A percentile compares a stretch with the other conserved stretches of the same genome.
Evolutionary conservation across 1,139 yeast species (phyloP).

Genomic region (Candida gigantensis): DNA sequence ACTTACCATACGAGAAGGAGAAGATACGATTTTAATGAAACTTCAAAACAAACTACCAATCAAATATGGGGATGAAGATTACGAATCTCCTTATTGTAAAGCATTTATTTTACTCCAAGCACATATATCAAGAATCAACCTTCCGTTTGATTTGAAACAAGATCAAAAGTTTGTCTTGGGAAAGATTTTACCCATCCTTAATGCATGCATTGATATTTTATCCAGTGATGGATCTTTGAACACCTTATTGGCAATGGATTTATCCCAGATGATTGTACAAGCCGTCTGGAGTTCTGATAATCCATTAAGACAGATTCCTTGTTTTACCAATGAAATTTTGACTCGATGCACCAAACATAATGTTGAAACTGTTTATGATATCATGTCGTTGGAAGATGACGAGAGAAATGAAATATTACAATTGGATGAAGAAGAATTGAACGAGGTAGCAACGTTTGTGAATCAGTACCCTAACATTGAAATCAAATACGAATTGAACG

Average conservation of each 20-base stretch:
- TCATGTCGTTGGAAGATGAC: constrained; percentile 83
- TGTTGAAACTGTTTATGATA: constrained; percentile 76
- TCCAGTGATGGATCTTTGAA: constrained; percentile 80
- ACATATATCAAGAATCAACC: constrained; percentile 64
- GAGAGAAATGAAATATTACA: constrained; percentile 66
- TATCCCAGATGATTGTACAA: constrained; percentile 87
- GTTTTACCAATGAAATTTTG: constrained; percentile 53
- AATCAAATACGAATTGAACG: constrained; percentile 50
- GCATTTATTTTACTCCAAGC: constrained; percentile 79
- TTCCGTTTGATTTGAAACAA: constrained; percentile 55
- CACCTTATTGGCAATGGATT: constrained; percentile 82
- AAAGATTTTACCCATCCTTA: constrained; percentile 51
- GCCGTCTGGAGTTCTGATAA: constrained; percentile 83
- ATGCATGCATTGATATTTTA: constrained; percentile 72
- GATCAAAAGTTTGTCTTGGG: constrained; percentile 59
- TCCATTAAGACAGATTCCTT: constrained; percentile 82
- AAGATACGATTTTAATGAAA: constrained; percentile 46
- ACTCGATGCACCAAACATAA: constrained; percentile 55
- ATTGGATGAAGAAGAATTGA: constrained; percentile 50
- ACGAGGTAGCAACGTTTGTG: constrained; percentile 80
- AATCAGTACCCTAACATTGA: constrained; percentile 89
- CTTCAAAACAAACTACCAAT: constrained; percentile 65
- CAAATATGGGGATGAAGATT: constrained; percentile 40
- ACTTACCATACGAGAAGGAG: constrained; percentile 63
- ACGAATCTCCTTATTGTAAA: constrained; percentile 61